Conservation (phyloP, 495 filamentous ascomycete genomes). For the Tuber calosporum region DNA sequence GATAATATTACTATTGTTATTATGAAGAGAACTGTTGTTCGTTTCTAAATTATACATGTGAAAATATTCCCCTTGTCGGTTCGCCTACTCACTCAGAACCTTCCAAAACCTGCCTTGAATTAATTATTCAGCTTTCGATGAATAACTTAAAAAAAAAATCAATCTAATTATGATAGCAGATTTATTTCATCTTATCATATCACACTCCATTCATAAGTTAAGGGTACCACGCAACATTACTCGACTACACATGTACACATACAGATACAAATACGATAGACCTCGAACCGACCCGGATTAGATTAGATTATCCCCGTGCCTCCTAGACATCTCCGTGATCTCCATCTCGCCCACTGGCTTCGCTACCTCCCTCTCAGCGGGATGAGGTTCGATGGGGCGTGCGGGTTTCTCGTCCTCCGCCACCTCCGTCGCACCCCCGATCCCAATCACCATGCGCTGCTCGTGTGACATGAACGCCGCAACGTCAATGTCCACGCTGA, state of each 20-base stretch:
- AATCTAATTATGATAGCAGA: neutral
- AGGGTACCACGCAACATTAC: neutral
- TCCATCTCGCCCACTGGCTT: neutral
- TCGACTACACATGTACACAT: neutral
- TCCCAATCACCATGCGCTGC: neutral
- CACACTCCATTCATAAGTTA: neutral
- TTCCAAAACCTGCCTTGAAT: neutral
- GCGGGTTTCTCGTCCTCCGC: constrained; percentile 1
- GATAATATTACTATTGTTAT: too few relatives aligned
- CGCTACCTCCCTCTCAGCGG: neutral
- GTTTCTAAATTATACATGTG: neutral
- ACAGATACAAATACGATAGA: neutral
- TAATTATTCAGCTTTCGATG: neutral
- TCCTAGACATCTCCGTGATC: neutral
- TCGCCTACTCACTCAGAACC: neutral
- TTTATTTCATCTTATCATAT: neutral
- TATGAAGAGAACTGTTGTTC: too few relatives aligned
- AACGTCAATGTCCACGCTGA: neutral
- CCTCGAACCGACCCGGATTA: neutral
- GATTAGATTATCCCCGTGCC: neutral
- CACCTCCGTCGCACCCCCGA: neutral
- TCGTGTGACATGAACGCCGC: neutral
- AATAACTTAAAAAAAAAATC: neutral
- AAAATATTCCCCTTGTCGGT: neutral
- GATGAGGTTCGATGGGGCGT: neutral